Evolutionary conservation across 169 alveolate species (phyloP), one percentile per base, ranked within the genome.

Genomic region (Plasmodium cynomolgi): DNA sequence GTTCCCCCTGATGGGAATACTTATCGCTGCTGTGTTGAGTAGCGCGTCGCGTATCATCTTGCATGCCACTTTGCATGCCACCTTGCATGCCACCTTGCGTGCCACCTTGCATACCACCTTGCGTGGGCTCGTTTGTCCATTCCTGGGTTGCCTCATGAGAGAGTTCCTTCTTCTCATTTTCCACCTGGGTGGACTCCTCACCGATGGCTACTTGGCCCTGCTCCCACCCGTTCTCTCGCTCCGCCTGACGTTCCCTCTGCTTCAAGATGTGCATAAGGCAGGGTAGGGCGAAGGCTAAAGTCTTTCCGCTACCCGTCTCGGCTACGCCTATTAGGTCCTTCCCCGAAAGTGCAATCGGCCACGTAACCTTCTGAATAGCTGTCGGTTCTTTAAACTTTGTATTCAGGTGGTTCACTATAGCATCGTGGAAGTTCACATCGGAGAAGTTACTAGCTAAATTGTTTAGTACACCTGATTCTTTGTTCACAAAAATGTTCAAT

Each of bases 251-350:
- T 74, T 96, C 75, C 74, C 82, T 80, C 83, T 96, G 98, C 17
- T 98, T 98, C 83, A 97, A 81, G 72, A 98, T 97, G 83, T 98
- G 99, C 72, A 97, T 97, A 29, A 98, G 88, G 71, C 98, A 97
- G 4, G 99, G 99, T 11, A 98, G 95, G 93, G 98, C 92, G 93
- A 97, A 99, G 29, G 99, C 98, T 84, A 98, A 83, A 31, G 99
- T 99, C 96, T 99, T 99, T 15, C 99, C 99, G 77, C 99, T 97
- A 9, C 99, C 99, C 2, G 99, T 99, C 93, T 99, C 98, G 5
- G 99, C 98, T 71, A 98, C 98, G 26, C 99, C 99, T 44, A 99
- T 98, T 93, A 98, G 96, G 92, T 99, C 99, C 73, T 98, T 96
- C 37, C 99, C 99, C 23, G 97, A 84, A 3, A 97, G 92, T 20